phyloP scores from a whole-genome alignment of 164 flowering plant genomes.

The Taxillus chinensis region DNA sequence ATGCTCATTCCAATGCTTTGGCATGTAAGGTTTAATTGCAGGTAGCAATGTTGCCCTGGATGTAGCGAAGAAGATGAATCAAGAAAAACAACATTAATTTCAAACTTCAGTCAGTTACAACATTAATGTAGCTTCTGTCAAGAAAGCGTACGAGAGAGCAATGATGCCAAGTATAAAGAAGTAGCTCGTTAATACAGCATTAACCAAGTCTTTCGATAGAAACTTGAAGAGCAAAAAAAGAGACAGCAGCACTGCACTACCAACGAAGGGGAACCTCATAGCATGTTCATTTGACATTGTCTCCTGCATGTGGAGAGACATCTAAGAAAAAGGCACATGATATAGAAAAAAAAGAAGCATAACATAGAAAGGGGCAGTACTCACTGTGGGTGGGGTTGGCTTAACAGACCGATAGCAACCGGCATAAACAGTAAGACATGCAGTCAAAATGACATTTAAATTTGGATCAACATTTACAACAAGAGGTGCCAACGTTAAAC shows the following conservation, averaged over 20 bases:
- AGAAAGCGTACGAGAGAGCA: conserved; percentile 84
- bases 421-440: conserved; percentile 81
- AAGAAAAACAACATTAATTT: not conserved
- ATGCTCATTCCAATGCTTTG: conserved; percentile 74
- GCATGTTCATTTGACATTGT: conserved; percentile 98
- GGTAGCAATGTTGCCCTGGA: conserved; percentile 85
- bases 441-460: conserved; percentile 86
- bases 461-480: conserved; percentile 82
- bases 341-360: not conserved
- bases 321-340: not conserved
- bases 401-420: conserved; percentile 96
- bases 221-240: conserved; percentile 92
- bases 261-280: conserved; percentile 94
- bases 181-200: conserved; percentile 86
- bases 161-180: conserved; percentile 90
- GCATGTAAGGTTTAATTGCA: conserved; percentile 61
- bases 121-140: conserved; percentile 5
- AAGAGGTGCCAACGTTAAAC: conserved; percentile 81
- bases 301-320: conserved; percentile 44
- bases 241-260: conserved; percentile 91
- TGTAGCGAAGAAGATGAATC: conserved; percentile 3
- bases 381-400: conserved; percentile 91
- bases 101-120: not conserved
- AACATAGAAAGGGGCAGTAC: conserved; percentile 10
- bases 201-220: conserved; percentile 90